Evolutionary conservation across 1,284 basidiomycete genomes (phyloP).

Genomic region (Ustilago shanxiensis): DNA sequence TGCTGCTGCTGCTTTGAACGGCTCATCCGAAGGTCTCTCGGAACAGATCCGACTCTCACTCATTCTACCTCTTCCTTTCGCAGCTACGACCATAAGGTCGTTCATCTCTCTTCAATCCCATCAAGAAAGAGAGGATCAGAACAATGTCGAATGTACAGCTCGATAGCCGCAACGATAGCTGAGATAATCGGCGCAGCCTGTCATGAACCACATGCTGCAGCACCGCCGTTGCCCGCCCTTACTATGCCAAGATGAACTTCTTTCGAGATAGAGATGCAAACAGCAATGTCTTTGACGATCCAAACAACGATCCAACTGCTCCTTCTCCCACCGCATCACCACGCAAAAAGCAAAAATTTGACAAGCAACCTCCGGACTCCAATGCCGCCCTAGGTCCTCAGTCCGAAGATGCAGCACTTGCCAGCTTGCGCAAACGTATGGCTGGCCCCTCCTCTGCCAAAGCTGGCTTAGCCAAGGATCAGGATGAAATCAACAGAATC

Average conservation of each 20-base stretch:
- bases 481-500: conserved; percentile 59
- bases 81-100: not conserved
- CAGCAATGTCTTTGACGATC: conserved; percentile 47
- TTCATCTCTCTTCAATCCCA: not conserved
- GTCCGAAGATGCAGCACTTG: conserved; percentile 51
- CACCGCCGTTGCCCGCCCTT: not conserved
- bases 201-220: conserved; percentile 1
- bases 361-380: not conserved
- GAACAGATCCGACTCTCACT: not conserved
- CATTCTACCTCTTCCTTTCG: no score
- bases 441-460: conserved; percentile 66
- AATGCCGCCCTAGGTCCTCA: not conserved
- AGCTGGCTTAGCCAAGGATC: conserved; percentile 64
- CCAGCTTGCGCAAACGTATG: conserved; percentile 59
- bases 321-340: conserved; percentile 40
- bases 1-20: no score
- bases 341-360: conserved; percentile 39
- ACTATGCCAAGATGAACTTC: conserved; percentile 44
- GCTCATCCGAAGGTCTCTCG: not conserved
- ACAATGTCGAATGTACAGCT: not conserved
- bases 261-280: conserved; percentile 51
- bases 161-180: not conserved
- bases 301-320: conserved; percentile 45
- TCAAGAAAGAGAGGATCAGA: not conserved
- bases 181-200: not conserved